phyloP scores from a whole-genome alignment of 345 rosid genomes.

The Streptanthus diversifolius region DNA sequence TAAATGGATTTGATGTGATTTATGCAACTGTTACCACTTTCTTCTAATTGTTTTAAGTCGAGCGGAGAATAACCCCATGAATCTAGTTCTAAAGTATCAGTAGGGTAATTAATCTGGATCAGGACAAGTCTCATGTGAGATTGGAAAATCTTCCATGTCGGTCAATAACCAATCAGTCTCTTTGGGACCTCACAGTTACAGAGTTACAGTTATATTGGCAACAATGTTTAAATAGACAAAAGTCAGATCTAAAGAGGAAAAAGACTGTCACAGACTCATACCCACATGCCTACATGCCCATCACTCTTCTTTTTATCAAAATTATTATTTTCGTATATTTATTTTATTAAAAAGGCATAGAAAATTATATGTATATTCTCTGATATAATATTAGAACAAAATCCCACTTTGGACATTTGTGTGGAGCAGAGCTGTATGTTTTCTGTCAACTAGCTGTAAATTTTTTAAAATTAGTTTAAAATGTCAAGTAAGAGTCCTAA shows the following conservation, averaged over 20 bases:
- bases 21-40: background rate
- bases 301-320: conserved; percentile 10
- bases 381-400: background rate
- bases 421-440: conserved; percentile 24
- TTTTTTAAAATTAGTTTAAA: background rate
- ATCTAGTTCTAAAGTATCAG: background rate
- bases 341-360: background rate
- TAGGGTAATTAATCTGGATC: background rate
- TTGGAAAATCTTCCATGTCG: conserved; percentile 12
- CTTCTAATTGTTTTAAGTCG: background rate
- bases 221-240: conserved; percentile 34
- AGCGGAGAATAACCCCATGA: background rate
- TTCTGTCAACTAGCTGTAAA: conserved; percentile 30
- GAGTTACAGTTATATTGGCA: conserved; percentile 26
- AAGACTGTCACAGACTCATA: conserved; percentile 32
- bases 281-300: conserved; percentile 36
- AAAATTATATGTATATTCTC: conserved; percentile 12
- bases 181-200: conserved; percentile 21
- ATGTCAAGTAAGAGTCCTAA: background rate
- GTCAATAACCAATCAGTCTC: conserved; percentile 12
- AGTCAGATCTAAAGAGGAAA: conserved; percentile 33
- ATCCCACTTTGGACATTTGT: conserved; percentile 4
- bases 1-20: conserved; percentile 28
- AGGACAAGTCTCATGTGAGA: conserved; percentile 31
- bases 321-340: background rate